Evolutionary conservation across 177 flowering plant species (phyloP), one percentile per base, ranked within the genome.

Genomic region (Vitis hybrid): DNA sequence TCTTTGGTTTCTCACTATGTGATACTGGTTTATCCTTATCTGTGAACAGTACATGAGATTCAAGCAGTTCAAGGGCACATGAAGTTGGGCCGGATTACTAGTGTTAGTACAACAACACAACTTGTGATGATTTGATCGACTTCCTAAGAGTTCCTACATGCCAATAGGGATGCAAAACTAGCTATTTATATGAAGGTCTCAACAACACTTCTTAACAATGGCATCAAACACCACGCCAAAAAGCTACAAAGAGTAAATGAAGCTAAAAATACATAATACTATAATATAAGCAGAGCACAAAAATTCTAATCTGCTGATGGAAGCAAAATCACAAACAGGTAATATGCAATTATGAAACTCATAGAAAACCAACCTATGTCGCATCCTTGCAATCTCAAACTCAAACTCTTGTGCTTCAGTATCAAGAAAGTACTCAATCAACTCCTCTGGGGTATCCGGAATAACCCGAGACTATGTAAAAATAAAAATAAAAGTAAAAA

Each of bases 391-490:
- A 62, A 93, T 88, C 79, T 95, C 99, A 66, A 78, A 85, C 71
- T 95, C 97, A 71, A 95, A 74, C 65, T 95, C 99, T 53, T 79
- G 93, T 75, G 99, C 97, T 79, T 95, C 99, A 16, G 99, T 90
- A 73, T 95, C 94, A 1, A 95, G 92, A 61, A 95, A 89, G 73
- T 86, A 95, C 85, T 95, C 99, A 8, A 91, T 79, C 71, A 93
- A 65, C 76, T 73, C 91, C 18, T 57, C 85, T 16, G 72, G 60
- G 60, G 87, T 85, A 62, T 88, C 94, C 11, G 99, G 99, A 52
- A 75, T 71, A 33, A 81, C 83, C 55, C 99, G 87, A 72, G 97
- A 82, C 99, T 95, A 13, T 12, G 18, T 21, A 59, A 48, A 26
- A 56, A 33, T 12, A 65, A 18, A 51, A 48, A 61, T 60, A 64